Percentiles rank a stretch among this genome's conserved stretches.
Conservation (phyloP, 305 asterid species). For the Vinca major region DNA sequence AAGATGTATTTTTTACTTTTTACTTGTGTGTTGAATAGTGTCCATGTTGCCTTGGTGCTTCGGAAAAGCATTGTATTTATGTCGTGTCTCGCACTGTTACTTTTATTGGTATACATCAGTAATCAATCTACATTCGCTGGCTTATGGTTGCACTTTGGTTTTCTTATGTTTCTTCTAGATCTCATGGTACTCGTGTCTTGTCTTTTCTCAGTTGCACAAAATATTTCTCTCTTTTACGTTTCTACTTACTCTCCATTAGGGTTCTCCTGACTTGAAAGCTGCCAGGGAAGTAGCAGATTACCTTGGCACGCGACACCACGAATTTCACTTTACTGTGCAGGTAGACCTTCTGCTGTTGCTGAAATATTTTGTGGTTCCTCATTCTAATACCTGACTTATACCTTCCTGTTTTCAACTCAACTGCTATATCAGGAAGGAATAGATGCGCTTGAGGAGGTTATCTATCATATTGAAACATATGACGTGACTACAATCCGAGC, state of each 20-base stretch:
- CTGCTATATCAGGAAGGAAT: slow-evolving; percentile 78
- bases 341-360: slow-evolving; percentile 27
- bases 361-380: slow-evolving; percentile 1
- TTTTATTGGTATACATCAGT: not conserved
- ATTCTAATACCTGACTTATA: slow-evolving; percentile 15
- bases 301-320: slow-evolving; percentile 93
- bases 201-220: not conserved
- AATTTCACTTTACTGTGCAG: slow-evolving; percentile 93
- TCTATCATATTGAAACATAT: slow-evolving; percentile 89
- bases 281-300: slow-evolving; percentile 97
- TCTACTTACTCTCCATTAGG: slow-evolving; percentile 31
- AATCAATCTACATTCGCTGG: not conserved
- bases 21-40: not conserved
- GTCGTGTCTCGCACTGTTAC: not conserved
- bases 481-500: slow-evolving; percentile 97
- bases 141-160: slow-evolving; percentile 2
- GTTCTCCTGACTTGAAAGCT: slow-evolving; percentile 94
- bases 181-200: not conserved
- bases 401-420: slow-evolving; percentile 19
- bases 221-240: slow-evolving; percentile 1
- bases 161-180: not conserved
- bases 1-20: too few species aligned
- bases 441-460: slow-evolving; percentile 95
- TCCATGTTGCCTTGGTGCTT: not conserved
- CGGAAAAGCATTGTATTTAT: not conserved